Evolutionary conservation across 768 basidiomycete genomes (phyloP), one percentile per base, ranked within the genome.

Genomic region (Calocybe gangraenosa): DNA sequence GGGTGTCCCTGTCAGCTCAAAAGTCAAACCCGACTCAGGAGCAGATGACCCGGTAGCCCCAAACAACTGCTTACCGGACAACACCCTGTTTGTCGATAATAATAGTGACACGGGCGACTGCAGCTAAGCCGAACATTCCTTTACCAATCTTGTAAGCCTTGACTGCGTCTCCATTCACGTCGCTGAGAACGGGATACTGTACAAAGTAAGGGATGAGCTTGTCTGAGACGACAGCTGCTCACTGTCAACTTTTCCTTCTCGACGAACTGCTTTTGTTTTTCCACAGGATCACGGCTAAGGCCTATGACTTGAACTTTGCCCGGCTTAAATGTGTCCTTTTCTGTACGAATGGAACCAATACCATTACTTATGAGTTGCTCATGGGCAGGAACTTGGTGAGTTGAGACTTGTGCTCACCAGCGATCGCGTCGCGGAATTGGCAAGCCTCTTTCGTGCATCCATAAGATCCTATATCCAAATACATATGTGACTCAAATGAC

Each of bases 381-480:
- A 3, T 11, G 19, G 41, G 15, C 7, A 18, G 28, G 11, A 28
- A 5, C 25, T n/a, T n/a, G n/a, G n/a, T n/a, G n/a, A n/a, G n/a
- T n/a, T 28, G 14, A 13, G 38, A 18, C 44, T 44, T 3, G 18
- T 21, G 59, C 76, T 45, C 46, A 85, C 85, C 78, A 28, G 69
- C 76, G 34, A 87, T 65, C 2, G 87, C 87, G 66, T 92, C 86
- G 19, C 90, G 78, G 63, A 93, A 91, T 42, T 81, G 73, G 55
- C 88, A 91, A 1, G 84, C 89, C 62, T 92, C 82, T 56, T 75
- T 82, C 14, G 87, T 93, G 63, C 91, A 92, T 4, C 84, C 88
- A 40, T 69, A 82, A 2, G 87, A 79, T 5, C 82, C 87, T 82
- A 41, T 28, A n/a, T 23, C 19, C 34, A 17, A 11, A 15, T 30